phyloP scores from a whole-genome alignment of 768 basidiomycete species.

The Grammothele lineata region DNA sequence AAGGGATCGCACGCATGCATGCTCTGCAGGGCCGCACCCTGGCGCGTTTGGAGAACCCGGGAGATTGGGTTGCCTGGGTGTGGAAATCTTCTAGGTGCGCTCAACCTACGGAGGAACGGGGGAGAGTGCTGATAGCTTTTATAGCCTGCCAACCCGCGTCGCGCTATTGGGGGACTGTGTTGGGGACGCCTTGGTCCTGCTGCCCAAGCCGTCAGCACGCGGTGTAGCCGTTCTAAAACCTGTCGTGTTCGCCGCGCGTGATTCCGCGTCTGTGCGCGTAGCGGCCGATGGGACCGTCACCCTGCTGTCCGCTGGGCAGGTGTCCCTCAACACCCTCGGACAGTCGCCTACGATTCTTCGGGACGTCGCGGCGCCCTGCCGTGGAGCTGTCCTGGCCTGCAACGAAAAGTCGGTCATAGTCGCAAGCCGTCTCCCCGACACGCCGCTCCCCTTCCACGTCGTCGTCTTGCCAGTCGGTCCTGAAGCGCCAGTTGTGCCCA shows the following conservation, averaged over 20 bases:
- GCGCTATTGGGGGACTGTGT: too few species aligned
- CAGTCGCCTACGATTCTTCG: slow-evolving; percentile 5
- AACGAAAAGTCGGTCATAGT: neutral
- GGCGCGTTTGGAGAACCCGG: slow-evolving; percentile 9
- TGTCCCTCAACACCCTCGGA: slow-evolving; percentile 6
- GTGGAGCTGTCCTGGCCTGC: neutral
- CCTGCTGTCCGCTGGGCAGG: slow-evolving; percentile 1
- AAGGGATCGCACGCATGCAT: slow-evolving; percentile 5
- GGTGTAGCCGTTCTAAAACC: slow-evolving; percentile 9
- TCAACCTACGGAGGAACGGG: neutral
- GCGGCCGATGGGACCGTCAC: slow-evolving; percentile 7
- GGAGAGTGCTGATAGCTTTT: neutral
- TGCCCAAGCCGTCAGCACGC: slow-evolving; percentile 9
- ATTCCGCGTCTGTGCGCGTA: slow-evolving; percentile 10
- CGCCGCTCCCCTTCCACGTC: slow-evolving; percentile 3
- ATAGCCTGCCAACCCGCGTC: too few species aligned
- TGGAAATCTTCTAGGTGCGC: slow-evolving; percentile 17
- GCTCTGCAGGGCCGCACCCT: slow-evolving; percentile 5
- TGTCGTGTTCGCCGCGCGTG: slow-evolving; percentile 13
- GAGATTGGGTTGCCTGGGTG: slow-evolving; percentile 19
- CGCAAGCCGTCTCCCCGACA: neutral
- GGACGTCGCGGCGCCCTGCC: neutral
- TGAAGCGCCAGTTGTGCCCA: neutral
- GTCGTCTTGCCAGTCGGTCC: slow-evolving; percentile 7
- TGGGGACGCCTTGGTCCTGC: slow-evolving; percentile 7